Evolutionary conservation across 2,329 filamentous ascomycete species (phyloP), one percentile per base, ranked within the genome.

Genomic region (Alternaria postmessia): DNA sequence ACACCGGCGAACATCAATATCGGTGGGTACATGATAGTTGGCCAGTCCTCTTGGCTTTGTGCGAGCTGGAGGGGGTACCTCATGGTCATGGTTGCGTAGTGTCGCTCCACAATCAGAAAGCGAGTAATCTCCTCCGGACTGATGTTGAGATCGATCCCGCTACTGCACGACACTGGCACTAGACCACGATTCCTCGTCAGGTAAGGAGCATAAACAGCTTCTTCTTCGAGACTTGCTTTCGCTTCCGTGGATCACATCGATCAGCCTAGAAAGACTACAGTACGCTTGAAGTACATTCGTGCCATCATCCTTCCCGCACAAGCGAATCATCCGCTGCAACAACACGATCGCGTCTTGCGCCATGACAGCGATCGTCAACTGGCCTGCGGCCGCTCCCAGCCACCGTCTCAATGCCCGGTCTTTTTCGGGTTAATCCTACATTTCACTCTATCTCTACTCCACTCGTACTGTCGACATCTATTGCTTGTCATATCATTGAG

Each of bases 381-480:
- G 47, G 55, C 47, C 58, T 39, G 47, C 54, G 26, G 54, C 47
- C 39, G 34, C 9, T 32, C 42, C 54, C 54, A 44, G 54, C 47
- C 28, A 48, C 48, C 36, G 42, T 47, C 36, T 22, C n/a, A 14
- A 46, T 56, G 26, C 36, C 34, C 32, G 38, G 36, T 43, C 30
- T 55, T 12, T 22, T 43, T 55, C 38, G 44, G 14, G 16, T 28
- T 28, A 24, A 42, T n/a, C 7, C 28, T 64, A 59, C 60, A 41
- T 30, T 32, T 22, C 43, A 61, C 57, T 56, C 38, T 63, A 63
- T 63, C 39, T 59, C 11, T 12, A 63, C 63, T 49, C 34, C 47
- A 38, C 11, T 36, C 14, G 36, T 28, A 43, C 7, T 34, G 18
- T 38, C 26, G 24, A 43, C 20, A 18, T 43, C 36, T 16, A 26